Evolutionary conservation across 1,284 basidiomycete genomes (phyloP).

Genomic region (Malassezia caprae): DNA sequence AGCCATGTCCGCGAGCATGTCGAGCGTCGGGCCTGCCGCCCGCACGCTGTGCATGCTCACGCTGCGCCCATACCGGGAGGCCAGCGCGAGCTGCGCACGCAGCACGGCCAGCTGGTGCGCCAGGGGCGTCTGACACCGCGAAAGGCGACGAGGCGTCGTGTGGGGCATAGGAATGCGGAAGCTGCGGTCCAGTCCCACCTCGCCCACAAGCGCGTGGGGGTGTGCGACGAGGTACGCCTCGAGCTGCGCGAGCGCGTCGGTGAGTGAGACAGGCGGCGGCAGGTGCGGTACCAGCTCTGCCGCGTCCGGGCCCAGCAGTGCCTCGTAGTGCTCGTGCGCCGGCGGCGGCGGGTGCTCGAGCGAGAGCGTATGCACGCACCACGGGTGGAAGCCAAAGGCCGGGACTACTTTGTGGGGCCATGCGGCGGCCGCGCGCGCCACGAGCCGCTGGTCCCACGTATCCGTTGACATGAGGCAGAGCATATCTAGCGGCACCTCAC

Average conservation of each 20-base stretch:
- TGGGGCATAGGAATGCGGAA: constrained; percentile 27
- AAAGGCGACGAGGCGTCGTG: constrained; percentile 14
- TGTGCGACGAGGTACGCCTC: constrained; percentile 21
- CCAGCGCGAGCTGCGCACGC: constrained; percentile 30
- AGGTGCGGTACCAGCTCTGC: constrained; percentile 26
- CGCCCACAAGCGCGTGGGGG: constrained; percentile 36
- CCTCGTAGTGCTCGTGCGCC: constrained; percentile 24
- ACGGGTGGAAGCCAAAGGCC: constrained; percentile 40
- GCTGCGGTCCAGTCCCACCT: constrained; percentile 40
- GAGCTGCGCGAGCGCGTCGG: constrained; percentile 17
- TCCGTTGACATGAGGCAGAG: constrained; percentile 40
- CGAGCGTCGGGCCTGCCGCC: constrained; percentile 28
- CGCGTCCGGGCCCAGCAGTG: constrained; percentile 21
- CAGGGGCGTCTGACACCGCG: constrained; percentile 33
- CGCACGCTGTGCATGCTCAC: constrained; percentile 43
- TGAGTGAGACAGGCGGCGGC: constrained; percentile 27
- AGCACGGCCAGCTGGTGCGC: constrained; percentile 34
- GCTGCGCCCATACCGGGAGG: constrained; percentile 25
- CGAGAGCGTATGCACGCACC: constrained; percentile 37
- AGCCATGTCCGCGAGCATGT: constrained; percentile 16
- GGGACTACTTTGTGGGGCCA: constrained; percentile 20
- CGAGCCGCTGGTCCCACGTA: constrained; percentile 28
- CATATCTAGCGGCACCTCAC: constrained; percentile 5
- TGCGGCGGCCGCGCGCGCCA: constrained; percentile 21
- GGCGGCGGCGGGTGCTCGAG: constrained; percentile 18